These are phyloP conservation scores for Curvularia lunata DNA, from an alignment of 2,329 filamentous ascomycete species.

Conservation along the genomic window DNA sequence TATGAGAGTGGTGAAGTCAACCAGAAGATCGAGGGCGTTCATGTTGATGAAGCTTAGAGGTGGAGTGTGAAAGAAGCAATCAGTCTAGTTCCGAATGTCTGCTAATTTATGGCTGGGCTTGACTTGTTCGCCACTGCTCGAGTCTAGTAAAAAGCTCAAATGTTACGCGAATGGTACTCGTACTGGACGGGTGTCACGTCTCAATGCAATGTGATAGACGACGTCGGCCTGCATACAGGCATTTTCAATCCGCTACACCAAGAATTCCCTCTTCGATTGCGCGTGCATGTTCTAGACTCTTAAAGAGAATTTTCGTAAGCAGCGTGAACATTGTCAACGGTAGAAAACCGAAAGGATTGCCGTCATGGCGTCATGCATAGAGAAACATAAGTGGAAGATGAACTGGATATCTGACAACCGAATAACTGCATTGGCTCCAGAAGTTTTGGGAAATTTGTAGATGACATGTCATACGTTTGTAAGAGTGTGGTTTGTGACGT, in stretches of 20 bases:
- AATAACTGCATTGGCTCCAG: not conserved
- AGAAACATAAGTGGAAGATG: not conserved
- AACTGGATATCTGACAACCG: not conserved
- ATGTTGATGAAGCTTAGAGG: slow-evolving; percentile 5
- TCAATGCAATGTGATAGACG: not conserved
- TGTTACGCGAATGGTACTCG: slow-evolving; percentile 5
- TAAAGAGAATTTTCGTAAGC: not conserved
- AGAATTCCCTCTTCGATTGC: not conserved
- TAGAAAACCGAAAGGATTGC: not conserved
- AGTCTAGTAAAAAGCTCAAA: not conserved
- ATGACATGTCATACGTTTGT: no score
- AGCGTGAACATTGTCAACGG: not conserved
- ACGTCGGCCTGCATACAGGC: not conserved
- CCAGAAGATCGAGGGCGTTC: slow-evolving; percentile 27
- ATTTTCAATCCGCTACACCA: not conserved
- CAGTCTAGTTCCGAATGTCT: no score
- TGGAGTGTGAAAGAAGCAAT: not conserved
- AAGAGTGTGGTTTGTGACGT: not conserved
- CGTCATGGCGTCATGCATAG: not conserved
- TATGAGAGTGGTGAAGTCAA: slow-evolving; percentile 21
- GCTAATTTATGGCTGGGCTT: not conserved
- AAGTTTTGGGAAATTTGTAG: not conserved
- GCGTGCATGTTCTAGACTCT: not conserved
- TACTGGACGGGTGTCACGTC: slow-evolving; percentile 12
- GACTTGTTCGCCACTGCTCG: not conserved